Conservation (phyloP, 192 early-diverging fungal genomes). For the Backusella circina region DNA sequence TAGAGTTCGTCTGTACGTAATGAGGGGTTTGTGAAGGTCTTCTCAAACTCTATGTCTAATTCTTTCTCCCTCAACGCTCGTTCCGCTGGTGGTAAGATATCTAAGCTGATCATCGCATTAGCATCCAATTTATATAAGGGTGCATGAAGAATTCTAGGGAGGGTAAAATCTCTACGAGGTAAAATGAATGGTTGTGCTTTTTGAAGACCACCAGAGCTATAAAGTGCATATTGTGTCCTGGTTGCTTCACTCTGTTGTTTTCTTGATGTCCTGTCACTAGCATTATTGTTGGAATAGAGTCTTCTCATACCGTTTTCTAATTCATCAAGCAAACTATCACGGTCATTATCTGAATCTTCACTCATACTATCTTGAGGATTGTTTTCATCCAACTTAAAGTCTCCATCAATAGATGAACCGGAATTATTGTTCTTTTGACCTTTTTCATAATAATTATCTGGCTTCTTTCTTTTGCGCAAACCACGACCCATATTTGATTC, state of each 20-base stretch:
- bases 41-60: neutral
- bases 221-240: too few species aligned
- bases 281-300: neutral
- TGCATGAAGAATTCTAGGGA: too few species aligned
- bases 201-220: too few species aligned
- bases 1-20: neutral
- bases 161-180: too few species aligned
- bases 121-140: too few species aligned
- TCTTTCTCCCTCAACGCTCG: neutral
- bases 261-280: neutral
- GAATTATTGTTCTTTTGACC: neutral
- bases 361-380: neutral
- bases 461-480: conserved; percentile 22
- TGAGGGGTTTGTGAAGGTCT: neutral
- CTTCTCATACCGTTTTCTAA: neutral
- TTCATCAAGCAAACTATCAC: neutral
- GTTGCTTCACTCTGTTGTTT: neutral
- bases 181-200: too few species aligned
- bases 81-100: neutral
- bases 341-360: neutral
- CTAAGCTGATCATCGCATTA: neutral
- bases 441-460: neutral
- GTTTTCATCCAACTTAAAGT: neutral
- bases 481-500: conserved; percentile 10
- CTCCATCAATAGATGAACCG: neutral